These are phyloP conservation scores for Xylaria grammica DNA, from an alignment of 495 filamentous ascomycete species.

Conservation along the genomic window DNA sequence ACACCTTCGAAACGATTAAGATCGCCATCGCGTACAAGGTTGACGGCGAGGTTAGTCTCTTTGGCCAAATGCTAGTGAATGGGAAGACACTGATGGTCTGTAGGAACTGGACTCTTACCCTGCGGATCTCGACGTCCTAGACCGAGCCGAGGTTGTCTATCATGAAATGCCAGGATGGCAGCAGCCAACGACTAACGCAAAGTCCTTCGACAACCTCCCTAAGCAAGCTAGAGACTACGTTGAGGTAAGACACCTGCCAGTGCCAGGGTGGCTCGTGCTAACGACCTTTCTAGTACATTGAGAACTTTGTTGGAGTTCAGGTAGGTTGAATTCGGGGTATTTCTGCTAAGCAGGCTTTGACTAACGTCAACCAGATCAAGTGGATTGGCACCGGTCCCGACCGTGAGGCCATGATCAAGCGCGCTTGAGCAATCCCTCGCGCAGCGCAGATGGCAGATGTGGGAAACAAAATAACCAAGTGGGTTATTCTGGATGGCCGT, in stretches of 20 bases:
- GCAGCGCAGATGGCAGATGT: too few species aligned
- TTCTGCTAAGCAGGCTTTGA: background rate
- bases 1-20: conserved; percentile 79
- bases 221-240: conserved; percentile 73
- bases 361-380: conserved; percentile 5
- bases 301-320: conserved; percentile 7
- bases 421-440: conserved; percentile 2
- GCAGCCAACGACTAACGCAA: conserved; percentile 59
- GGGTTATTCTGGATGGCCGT: too few species aligned
- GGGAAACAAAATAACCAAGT: too few species aligned
- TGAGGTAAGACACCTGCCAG: conserved; percentile 76
- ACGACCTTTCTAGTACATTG: background rate
- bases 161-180: conserved; percentile 79
- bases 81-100: conserved; percentile 45
- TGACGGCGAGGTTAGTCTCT: conserved; percentile 56
- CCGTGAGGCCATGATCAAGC: conserved; percentile 56
- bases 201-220: conserved; percentile 69
- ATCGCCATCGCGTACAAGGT: conserved; percentile 73
- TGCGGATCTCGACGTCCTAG: conserved; percentile 36
- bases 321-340: background rate
- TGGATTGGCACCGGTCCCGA: conserved; percentile 81
- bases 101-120: conserved; percentile 42
- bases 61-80: conserved; percentile 73
- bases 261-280: conserved; percentile 58
- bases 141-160: conserved; percentile 64